Conservation (phyloP, 768 basidiomycete species). For the Paxillus ammoniavirescens region DNA sequence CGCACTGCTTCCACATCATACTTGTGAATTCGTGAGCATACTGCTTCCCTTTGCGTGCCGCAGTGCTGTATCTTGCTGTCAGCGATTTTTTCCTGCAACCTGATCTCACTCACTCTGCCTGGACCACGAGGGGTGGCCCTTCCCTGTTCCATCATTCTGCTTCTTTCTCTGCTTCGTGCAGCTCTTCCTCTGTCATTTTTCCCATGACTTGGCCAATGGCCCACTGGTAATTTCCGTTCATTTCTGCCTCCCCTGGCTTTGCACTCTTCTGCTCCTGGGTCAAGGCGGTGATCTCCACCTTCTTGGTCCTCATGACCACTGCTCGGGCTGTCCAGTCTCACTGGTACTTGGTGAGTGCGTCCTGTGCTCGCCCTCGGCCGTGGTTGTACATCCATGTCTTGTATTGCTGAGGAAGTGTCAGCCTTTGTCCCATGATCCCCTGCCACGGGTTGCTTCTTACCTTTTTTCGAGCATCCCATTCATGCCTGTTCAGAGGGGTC, state of each 20-base stretch:
- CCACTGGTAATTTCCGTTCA: not conserved
- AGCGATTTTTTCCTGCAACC: not conserved
- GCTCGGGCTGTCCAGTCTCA: not conserved
- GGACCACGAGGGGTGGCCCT: too few species aligned
- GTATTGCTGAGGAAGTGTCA: too few species aligned
- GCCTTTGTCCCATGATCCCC: too few species aligned
- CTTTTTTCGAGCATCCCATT: too few species aligned
- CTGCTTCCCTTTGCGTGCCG: not conserved
- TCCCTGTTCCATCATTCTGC: too few species aligned
- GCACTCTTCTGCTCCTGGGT: not conserved
- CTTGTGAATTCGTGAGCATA: not conserved
- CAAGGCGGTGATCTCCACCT: not conserved
- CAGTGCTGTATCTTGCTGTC: not conserved
- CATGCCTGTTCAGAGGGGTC: too few species aligned
- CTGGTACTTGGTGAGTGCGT: too few species aligned
- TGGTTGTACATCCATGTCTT: too few species aligned
- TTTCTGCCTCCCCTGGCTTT: not conserved
- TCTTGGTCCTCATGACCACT: not conserved
- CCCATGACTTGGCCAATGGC: not conserved
- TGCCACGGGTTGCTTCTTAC: too few species aligned
- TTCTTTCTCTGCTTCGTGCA: not conserved
- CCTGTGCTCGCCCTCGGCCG: too few species aligned
- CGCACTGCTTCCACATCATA: not conserved
- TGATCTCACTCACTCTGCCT: not conserved
- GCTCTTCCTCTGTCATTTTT: not conserved